Evolutionary conservation across 371 early-diverging fungal species (phyloP), one percentile per base, ranked within the genome.

Genomic region (Apophysomyces elegans): DNA sequence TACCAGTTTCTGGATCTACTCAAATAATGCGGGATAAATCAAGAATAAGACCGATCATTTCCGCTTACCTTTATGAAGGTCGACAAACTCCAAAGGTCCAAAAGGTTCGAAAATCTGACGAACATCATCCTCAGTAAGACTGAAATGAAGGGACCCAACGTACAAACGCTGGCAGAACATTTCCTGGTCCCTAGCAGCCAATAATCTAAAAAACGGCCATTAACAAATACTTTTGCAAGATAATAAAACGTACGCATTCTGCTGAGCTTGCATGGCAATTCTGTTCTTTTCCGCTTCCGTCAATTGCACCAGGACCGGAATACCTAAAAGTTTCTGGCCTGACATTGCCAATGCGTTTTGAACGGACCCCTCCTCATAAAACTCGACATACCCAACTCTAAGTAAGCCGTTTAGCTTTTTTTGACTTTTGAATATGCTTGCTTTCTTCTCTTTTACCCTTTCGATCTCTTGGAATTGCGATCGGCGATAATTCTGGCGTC

Each of bases 241-340:
- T 47, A 32, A n/a, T 26, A 11, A 59, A 6, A 80, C 87, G 68
- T 82, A 87, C 87, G 78, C 79, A 46, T 80, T 78, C 41, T 79
- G 72, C 63, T 83, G 81, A 21, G 86, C 84, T 65, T 84, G 81
- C 50, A 84, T 69, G 12, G 91, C 88, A 39, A 90, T 68, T 56
- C 93, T 80, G 77, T 98, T 96, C 83, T 96, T 96, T 74, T 98
- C 96, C 7, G 96, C 89, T 68, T 97, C 98, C 5, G 96, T 92
- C 59, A 85, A 83, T 75, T 94, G 93, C 39, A 97, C 95, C 64
- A 95, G 90, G 56, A 97, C 93, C 1, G 97, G 98, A 70, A 96
- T 93, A 65, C 95, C 97, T 80, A 97, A 81, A 72, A 98, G 89
- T 84, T 91, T 93, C 76, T 93, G 86, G 35, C 95, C 96, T 58